Evolutionary conservation across 78 protist species (phyloP).

Genomic region (Bigelowiella natans): DNA sequence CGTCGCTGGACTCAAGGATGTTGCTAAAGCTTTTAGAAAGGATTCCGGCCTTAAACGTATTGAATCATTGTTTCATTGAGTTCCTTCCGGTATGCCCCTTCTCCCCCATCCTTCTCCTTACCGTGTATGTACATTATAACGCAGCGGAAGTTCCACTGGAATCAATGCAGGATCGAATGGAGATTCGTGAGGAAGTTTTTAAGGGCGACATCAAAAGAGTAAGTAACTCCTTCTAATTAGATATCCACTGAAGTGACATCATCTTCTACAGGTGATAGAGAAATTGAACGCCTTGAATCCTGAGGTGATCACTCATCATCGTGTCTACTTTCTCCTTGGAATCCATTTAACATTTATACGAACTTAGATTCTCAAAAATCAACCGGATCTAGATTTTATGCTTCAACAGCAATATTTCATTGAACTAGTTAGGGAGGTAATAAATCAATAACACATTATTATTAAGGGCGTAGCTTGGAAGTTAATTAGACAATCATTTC

Average conservation of each 20-base stretch:
- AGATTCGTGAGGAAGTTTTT: background rate
- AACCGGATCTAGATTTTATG: background rate
- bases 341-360: background rate
- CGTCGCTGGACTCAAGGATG: background rate
- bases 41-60: background rate
- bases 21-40: background rate
- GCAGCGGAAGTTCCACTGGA: background rate
- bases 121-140: background rate
- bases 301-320: background rate
- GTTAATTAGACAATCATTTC: background rate
- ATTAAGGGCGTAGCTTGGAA: background rate
- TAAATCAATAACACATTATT: background rate
- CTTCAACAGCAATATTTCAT: background rate
- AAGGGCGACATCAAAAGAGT: background rate
- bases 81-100: no score
- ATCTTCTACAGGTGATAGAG: background rate
- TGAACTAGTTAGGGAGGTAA: background rate
- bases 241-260: no score
- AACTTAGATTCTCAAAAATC: background rate
- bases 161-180: background rate
- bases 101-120: no score
- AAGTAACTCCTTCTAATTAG: no score
- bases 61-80: background rate
- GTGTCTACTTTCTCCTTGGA: background rate
- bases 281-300: background rate